Conservation (phyloP, 1,139 yeast species). For the Tardiomyces digboiensis region DNA sequence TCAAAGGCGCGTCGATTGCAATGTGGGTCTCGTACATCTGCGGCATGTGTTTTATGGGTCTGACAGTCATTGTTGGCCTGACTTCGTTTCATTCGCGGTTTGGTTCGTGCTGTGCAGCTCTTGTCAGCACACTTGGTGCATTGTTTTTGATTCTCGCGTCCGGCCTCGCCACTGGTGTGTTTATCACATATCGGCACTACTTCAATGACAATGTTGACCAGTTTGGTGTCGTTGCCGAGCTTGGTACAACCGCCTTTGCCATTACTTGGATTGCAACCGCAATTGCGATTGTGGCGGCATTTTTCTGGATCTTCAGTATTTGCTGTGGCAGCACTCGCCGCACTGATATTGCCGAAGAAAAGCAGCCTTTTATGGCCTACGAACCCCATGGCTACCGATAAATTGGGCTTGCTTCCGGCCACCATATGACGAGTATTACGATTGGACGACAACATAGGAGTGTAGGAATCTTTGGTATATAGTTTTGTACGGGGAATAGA, state of each 20-base stretch:
- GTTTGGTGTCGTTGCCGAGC: constrained; percentile 33
- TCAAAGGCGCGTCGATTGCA: constrained; percentile 33
- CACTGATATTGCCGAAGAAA: constrained; percentile 17
- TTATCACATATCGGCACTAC: constrained; percentile 25
- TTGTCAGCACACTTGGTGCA: constrained; percentile 17
- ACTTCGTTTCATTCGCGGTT: constrained; percentile 29
- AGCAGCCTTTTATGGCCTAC: constrained; percentile 12
- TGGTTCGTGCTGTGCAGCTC: constrained; percentile 25
- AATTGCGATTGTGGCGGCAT: constrained; percentile 27
- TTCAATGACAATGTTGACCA: constrained; percentile 28
- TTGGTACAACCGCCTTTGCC: constrained; percentile 30
- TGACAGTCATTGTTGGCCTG: constrained; percentile 34
- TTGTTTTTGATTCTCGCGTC: constrained; percentile 26
- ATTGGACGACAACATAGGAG: too few species aligned
- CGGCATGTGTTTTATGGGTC: constrained; percentile 32
- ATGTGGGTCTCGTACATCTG: constrained; percentile 39
- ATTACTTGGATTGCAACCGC: constrained; percentile 39
- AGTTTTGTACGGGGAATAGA: too few species aligned
- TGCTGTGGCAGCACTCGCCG: constrained; percentile 32
- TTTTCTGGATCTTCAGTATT: constrained; percentile 33
- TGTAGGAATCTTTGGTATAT: too few species aligned
- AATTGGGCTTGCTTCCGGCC: not conserved
- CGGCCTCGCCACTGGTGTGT: constrained; percentile 38
- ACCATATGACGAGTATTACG: too few species aligned
- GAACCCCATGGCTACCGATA: constrained; percentile 1